Percentiles rank a stretch among this genome's conserved stretches.
Conservation (phyloP, 2,329 filamentous ascomycete genomes). For the Phialocephala sp. region DNA sequence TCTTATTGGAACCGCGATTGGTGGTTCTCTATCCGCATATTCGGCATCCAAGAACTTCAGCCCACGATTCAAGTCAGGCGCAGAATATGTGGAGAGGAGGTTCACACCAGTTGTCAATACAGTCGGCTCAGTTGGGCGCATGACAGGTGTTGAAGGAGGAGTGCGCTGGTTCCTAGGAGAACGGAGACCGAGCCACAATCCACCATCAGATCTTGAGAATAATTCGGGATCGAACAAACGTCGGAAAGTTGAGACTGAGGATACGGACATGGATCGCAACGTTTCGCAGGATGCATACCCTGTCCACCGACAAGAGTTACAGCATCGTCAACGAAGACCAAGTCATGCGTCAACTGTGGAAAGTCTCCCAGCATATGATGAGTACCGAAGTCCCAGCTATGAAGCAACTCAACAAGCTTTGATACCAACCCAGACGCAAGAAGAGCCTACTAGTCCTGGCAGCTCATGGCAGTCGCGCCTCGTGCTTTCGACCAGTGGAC, state of each 20-base stretch:
- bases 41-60: constrained; percentile 89
- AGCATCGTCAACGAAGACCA: constrained; percentile 38
- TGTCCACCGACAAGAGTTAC: constrained; percentile 36
- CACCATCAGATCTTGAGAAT: constrained; percentile 52
- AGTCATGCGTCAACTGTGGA: constrained; percentile 61
- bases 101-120: constrained; percentile 87
- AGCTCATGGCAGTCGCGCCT: constrained; percentile 79
- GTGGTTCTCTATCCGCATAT: constrained; percentile 84
- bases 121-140: constrained; percentile 80
- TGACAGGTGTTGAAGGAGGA: constrained; percentile 86
- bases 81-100: constrained; percentile 88
- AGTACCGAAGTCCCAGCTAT: constrained; percentile 76
- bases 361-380: constrained; percentile 82
- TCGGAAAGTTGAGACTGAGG: constrained; percentile 58
- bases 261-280: constrained; percentile 41
- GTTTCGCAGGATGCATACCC: constrained; percentile 41
- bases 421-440: constrained; percentile 42
- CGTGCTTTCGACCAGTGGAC: constrained; percentile 87
- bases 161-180: constrained; percentile 81
- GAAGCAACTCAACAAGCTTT: constrained; percentile 59
- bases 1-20: constrained; percentile 82
- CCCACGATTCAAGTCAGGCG: constrained; percentile 85
- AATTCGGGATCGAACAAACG: constrained; percentile 60
- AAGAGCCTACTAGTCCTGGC: constrained; percentile 37
- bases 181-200: constrained; percentile 43